These are phyloP conservation scores for Aspergillus taichungensis DNA, from an alignment of 495 filamentous ascomycete genomes.

Conservation along the genomic window DNA sequence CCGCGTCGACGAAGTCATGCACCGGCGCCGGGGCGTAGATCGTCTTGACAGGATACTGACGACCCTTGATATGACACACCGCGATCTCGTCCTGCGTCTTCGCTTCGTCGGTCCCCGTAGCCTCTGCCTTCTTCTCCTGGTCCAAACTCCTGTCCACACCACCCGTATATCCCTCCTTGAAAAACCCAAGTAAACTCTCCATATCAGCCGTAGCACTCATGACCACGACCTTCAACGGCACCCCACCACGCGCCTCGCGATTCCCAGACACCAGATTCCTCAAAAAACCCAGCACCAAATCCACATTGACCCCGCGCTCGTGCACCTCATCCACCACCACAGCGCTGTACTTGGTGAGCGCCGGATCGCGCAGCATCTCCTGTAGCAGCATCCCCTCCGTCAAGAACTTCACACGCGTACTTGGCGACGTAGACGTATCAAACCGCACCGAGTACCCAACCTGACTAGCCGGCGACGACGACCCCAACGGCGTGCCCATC, in stretches of 20 bases:
- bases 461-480: constrained; percentile 52
- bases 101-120: too few relatives aligned
- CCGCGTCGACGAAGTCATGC: constrained; percentile 71
- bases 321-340: constrained; percentile 96
- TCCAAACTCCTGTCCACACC: too few relatives aligned
- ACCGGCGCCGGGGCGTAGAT: constrained; percentile 70
- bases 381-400: constrained; percentile 97
- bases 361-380: constrained; percentile 82
- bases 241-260: constrained; percentile 50
- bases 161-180: constrained; percentile 38
- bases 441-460: constrained; percentile 95
- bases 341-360: constrained; percentile 74
- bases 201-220: constrained; percentile 97
- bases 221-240: constrained; percentile 77
- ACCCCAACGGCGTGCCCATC: constrained; percentile 73
- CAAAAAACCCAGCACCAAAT: constrained; percentile 81
- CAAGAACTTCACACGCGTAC: constrained; percentile 79
- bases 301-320: constrained; percentile 93
- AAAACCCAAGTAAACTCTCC: constrained; percentile 67
- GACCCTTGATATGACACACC: constrained; percentile 71
- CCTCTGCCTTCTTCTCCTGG: neutral
- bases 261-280: constrained; percentile 58
- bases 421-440: constrained; percentile 68
- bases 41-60: constrained; percentile 78
- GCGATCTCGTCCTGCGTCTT: constrained; percentile 25